These are phyloP conservation scores for Tylopilus sp. DNA, from an alignment of 768 basidiomycete genomes.

Conservation along the genomic window DNA sequence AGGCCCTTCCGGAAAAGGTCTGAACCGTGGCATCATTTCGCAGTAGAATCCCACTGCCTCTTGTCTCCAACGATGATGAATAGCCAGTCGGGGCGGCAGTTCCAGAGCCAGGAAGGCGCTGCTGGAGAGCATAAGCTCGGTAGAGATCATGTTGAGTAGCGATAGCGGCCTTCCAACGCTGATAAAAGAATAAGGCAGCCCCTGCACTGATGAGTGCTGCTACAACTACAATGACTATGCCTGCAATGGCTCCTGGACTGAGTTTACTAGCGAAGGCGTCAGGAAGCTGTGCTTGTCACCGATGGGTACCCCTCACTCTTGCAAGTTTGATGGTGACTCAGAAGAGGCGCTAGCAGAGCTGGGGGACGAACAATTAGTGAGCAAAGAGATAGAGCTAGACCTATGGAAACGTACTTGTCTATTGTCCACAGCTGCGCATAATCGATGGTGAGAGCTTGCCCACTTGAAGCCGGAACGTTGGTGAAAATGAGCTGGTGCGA, in stretches of 20 bases:
- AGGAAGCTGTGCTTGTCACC: neutral
- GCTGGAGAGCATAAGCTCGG: constrained; percentile 10
- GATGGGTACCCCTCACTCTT: constrained; percentile 11
- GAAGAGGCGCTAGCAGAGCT: neutral
- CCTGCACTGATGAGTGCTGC: constrained; percentile 13
- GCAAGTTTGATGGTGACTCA: neutral
- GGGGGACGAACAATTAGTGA: neutral
- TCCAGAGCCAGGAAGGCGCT: neutral
- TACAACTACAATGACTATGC: constrained; percentile 19
- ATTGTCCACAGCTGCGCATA: constrained; percentile 28
- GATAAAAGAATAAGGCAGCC: constrained; percentile 25
- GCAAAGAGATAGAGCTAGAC: neutral
- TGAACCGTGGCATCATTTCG: constrained; percentile 5
- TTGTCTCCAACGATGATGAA: constrained; percentile 22
- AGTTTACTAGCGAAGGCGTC: constrained; percentile 11
- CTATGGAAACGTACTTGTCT: constrained; percentile 13
- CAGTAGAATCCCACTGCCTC: constrained; percentile 9
- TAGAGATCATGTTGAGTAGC: constrained; percentile 12
- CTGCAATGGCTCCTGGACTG: constrained; percentile 23
- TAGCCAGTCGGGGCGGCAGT: constrained; percentile 6
- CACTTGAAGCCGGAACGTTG: constrained; percentile 25
- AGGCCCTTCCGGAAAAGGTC: constrained; percentile 2
- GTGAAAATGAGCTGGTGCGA: constrained; percentile 33
- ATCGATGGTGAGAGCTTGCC: constrained; percentile 30
- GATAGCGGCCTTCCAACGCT: constrained; percentile 26